Conservation (phyloP, 1,284 basidiomycete genomes). For the Trichosporon asahii region DNA sequence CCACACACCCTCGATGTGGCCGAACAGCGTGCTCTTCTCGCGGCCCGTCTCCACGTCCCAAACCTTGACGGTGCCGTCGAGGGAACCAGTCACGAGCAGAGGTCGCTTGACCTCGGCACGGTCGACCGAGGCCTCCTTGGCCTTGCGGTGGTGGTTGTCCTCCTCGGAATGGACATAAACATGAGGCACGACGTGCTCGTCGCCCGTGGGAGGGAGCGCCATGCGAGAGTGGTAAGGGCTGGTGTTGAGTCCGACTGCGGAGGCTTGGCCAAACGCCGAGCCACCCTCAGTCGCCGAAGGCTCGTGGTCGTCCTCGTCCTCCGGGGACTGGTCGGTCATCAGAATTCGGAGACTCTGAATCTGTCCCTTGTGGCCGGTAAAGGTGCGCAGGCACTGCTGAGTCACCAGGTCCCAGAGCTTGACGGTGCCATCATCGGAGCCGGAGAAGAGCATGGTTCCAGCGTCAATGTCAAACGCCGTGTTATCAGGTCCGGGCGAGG, state of each 20-base stretch:
- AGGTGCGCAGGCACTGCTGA: conserved; percentile 76
- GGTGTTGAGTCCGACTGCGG: background rate
- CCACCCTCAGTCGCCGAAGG: conserved; percentile 11
- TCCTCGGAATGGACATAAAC: conserved; percentile 38
- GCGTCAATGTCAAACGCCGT: conserved; percentile 58
- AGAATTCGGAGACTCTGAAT: conserved; percentile 87
- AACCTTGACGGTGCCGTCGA: conserved; percentile 93
- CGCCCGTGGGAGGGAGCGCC: conserved; percentile 9
- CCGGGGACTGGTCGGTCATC: conserved; percentile 55
- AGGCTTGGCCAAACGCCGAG: conserved; percentile 12
- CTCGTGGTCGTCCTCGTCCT: conserved; percentile 34
- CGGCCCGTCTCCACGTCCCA: conserved; percentile 92
- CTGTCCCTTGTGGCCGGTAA: conserved; percentile 88
- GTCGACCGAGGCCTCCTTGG: conserved; percentile 23
- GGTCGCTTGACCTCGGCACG: conserved; percentile 54
- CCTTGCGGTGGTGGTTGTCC: background rate
- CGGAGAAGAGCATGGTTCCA: conserved; percentile 93
- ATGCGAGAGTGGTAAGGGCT: conserved; percentile 10
- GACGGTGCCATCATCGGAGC: conserved; percentile 90
- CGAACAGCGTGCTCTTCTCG: conserved; percentile 81
- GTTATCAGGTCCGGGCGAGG: conserved; percentile 17
- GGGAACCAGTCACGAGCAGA: conserved; percentile 79
- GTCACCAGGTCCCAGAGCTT: conserved; percentile 87
- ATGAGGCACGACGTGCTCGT: conserved; percentile 28
- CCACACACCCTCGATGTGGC: conserved; percentile 92